These are phyloP conservation scores for Vaccinium darrowii DNA, from an alignment of 148 eudicot genomes.

Conservation along the genomic window DNA sequence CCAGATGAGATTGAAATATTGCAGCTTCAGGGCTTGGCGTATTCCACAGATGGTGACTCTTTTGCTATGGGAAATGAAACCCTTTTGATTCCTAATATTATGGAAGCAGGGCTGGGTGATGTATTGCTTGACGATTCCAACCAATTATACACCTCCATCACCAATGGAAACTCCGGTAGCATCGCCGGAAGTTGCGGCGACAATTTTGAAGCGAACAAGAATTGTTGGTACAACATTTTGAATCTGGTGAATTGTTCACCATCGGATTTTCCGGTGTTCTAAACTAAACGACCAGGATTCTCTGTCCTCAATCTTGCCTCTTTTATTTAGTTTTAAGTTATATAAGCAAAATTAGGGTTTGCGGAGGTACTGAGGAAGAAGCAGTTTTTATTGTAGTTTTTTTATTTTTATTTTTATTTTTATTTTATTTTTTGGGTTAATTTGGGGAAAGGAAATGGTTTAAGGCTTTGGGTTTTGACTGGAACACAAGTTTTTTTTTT, in stretches of 20 bases:
- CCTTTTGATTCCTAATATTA: neutral
- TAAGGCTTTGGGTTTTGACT: too few relatives aligned
- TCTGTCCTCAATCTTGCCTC: too few relatives aligned
- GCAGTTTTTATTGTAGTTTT: too few relatives aligned
- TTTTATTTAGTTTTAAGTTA: too few relatives aligned
- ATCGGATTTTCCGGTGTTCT: neutral
- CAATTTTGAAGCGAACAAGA: neutral
- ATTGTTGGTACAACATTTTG: conserved; percentile 3
- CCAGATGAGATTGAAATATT: neutral
- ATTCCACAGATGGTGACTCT: neutral
- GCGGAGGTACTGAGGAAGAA: too few relatives aligned
- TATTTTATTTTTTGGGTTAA: too few relatives aligned
- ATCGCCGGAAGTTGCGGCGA: neutral
- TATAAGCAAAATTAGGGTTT: too few relatives aligned
- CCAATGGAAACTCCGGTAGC: neutral
- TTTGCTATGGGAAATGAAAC: neutral
- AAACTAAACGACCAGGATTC: neutral
- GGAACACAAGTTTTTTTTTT: too few relatives aligned
- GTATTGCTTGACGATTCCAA: neutral
- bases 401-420: too few relatives aligned
- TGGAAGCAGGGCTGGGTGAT: neutral
- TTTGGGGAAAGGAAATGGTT: too few relatives aligned
- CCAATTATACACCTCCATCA: neutral
- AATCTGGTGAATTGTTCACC: neutral
- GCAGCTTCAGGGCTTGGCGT: neutral